Evolutionary conservation across 179 eudicot genomes (phyloP), one percentile per base, ranked within the genome.

Genomic region (Sideroxylon spinosum): DNA sequence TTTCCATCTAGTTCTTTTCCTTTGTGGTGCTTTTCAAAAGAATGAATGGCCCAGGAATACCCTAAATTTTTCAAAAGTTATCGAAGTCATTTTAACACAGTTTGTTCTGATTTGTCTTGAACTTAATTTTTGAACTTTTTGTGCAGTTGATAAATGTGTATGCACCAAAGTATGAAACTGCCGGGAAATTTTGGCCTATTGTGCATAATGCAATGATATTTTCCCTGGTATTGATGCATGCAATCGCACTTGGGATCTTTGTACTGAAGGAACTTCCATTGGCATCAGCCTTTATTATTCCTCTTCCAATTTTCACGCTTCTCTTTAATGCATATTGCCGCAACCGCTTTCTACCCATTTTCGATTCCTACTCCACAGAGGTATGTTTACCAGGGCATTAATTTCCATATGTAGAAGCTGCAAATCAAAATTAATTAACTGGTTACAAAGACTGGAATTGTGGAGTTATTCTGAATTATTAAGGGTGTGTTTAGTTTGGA

Each of bases 291-390:
- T 29, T 86, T 17, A 81, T 87, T 23, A 25, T 90, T 68, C 96
- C 96, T 67, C 96, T 91, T 71, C 90, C 89, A 12, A 23, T 91
- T 63, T 74, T 90, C 74, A 91, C 96, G 0, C 91, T 91, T 79
- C 85, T 91, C 76, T 91, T 91, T 77, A 88, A 91, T 46, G 91
- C 87, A 76, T 91, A 91, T 63, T 91, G 96, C 81, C 88, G 92
- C 63, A 87, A 88, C 71, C 91, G 96, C 46, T 90, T 90, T 84
- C 89, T 86, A 62, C 96, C 96, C 20, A 88, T 84, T 75, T 91
- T 91, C 67, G 44, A 19, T 60, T 87, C 86, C 71, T 90, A 84
- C 80, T 85, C 93, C 49, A 83, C 88, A 17, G 90, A 91, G 95
- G 95, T 91, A 90, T 65, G 72, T 71, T 75, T 13, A 25, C 66